A percentile compares a stretch with the other conserved stretches of the same genome.
These are phyloP conservation scores for Candida montana DNA, from an alignment of 805 yeast species.

Conservation along the genomic window DNA sequence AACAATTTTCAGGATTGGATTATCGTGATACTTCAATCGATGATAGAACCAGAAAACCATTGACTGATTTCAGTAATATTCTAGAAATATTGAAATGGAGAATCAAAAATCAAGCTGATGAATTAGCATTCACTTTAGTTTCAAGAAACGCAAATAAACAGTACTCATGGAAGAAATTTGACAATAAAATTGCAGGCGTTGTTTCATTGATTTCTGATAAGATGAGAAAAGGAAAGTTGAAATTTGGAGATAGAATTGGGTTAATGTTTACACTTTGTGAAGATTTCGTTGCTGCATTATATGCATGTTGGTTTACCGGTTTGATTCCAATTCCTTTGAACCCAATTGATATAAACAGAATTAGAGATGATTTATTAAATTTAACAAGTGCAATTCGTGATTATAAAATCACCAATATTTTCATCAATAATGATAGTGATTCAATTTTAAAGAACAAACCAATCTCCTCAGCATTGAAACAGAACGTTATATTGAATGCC, in stretches of 20 bases:
- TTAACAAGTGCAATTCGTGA: conserved; percentile 62
- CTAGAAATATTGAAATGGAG: conserved; percentile 77
- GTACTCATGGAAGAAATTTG: conserved; percentile 78
- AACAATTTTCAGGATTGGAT: conserved; percentile 78
- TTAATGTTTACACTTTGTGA: conserved; percentile 84
- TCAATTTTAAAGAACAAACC: conserved; percentile 61
- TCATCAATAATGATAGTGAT: conserved; percentile 77
- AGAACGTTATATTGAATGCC: conserved; percentile 29
- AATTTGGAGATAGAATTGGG: conserved; percentile 67
- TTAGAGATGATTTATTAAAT: conserved; percentile 69
- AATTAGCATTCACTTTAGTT: conserved; percentile 59
- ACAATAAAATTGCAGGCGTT: conserved; percentile 67
- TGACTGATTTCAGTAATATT: conserved; percentile 67
- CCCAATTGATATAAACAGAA: conserved; percentile 60
- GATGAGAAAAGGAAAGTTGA: conserved; percentile 57
- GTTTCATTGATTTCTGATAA: conserved; percentile 68
- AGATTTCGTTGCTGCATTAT: conserved; percentile 75
- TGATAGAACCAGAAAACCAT: conserved; percentile 66
- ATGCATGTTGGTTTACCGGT: conserved; percentile 84
- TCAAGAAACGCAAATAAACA: conserved; percentile 43
- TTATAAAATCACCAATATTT: conserved; percentile 63
- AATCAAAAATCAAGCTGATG: conserved; percentile 67
- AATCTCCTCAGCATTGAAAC: conserved; percentile 53
- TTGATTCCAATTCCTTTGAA: conserved; percentile 70
- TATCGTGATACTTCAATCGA: conserved; percentile 72